Percentiles rank a stretch among this genome's conserved stretches.
These are phyloP conservation scores for Lachancea kluyveri DNA, from an alignment of 805 yeast genomes.

Conservation along the genomic window DNA sequence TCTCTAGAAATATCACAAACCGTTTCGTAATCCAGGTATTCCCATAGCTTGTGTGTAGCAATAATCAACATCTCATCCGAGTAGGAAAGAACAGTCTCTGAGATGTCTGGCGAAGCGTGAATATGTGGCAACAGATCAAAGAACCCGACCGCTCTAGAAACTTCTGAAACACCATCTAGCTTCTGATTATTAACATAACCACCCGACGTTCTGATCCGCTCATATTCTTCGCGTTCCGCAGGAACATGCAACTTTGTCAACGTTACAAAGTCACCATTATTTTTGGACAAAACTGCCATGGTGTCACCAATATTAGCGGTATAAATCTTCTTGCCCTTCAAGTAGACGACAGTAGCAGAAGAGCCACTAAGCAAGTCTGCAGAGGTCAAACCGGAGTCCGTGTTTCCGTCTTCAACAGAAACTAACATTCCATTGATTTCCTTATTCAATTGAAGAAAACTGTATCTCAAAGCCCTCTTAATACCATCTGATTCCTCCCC, in stretches of 20 bases:
- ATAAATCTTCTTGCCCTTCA: conserved; percentile 62
- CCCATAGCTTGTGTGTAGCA: conserved; percentile 85
- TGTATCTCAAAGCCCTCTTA: conserved; percentile 71
- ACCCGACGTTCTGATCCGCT: conserved; percentile 84
- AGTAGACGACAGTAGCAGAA: conserved; percentile 73
- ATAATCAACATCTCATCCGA: conserved; percentile 81
- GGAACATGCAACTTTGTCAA: conserved; percentile 83
- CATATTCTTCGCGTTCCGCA: conserved; percentile 67
- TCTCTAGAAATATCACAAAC: conserved; percentile 89
- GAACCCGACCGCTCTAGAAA: conserved; percentile 90
- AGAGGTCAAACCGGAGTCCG: conserved; percentile 47
- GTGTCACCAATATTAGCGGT: conserved; percentile 91
- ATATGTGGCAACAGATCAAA: conserved; percentile 81
- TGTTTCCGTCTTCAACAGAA: conserved; percentile 46
- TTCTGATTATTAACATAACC: conserved; percentile 86
- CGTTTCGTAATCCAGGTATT: conserved; percentile 68
- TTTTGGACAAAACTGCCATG: conserved; percentile 69
- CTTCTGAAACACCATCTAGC: conserved; percentile 73
- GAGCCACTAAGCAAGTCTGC: conserved; percentile 78
- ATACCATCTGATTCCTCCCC: conserved; percentile 41
- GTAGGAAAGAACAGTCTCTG: conserved; percentile 51
- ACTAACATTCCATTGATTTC: conserved; percentile 56
- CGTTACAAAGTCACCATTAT: conserved; percentile 72
- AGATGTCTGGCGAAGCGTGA: conserved; percentile 79
- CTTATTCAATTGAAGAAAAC: conserved; percentile 74